These are phyloP conservation scores for Neofusicoccum laricinum DNA, from an alignment of 2,329 filamentous ascomycete genomes.

Conservation along the genomic window DNA sequence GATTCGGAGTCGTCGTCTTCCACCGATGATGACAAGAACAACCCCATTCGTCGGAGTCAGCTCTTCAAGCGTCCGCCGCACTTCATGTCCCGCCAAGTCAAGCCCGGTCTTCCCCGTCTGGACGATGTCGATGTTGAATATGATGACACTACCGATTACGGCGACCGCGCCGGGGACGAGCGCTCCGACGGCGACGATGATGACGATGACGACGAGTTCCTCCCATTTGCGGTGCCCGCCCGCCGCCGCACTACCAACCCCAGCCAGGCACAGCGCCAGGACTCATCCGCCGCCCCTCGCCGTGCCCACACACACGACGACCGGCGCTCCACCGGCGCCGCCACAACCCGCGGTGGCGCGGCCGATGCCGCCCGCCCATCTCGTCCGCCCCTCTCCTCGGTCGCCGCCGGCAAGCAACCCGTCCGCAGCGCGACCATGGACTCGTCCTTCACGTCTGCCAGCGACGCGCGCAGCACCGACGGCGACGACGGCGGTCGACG, in stretches of 20 bases:
- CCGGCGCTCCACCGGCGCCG: background rate
- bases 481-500: background rate
- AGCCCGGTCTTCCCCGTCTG: conserved; percentile 25
- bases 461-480: conserved; percentile 11
- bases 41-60: conserved; percentile 42
- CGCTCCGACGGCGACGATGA: conserved; percentile 42
- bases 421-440: conserved; percentile 5
- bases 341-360: background rate
- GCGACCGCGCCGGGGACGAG: conserved; percentile 4
- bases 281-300: background rate
- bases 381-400: background rate
- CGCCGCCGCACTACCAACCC: conserved; percentile 5
- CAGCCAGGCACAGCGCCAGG: background rate
- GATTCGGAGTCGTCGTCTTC: conserved; percentile 28
- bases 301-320: background rate
- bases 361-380: background rate
- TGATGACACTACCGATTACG: conserved; percentile 32
- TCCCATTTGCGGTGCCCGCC: conserved; percentile 40
- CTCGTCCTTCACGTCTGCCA: conserved; percentile 12
- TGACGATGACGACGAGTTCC: conserved; percentile 46
- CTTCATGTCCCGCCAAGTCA: conserved; percentile 30
- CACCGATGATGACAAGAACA: conserved; percentile 33
- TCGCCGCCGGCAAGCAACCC: conserved; percentile 15
- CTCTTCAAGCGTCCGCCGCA: conserved; percentile 42
- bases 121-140: conserved; percentile 12